These are phyloP conservation scores for Alternaria hordeiaustralica DNA, from an alignment of 2,329 filamentous ascomycete genomes.

Conservation along the genomic window DNA sequence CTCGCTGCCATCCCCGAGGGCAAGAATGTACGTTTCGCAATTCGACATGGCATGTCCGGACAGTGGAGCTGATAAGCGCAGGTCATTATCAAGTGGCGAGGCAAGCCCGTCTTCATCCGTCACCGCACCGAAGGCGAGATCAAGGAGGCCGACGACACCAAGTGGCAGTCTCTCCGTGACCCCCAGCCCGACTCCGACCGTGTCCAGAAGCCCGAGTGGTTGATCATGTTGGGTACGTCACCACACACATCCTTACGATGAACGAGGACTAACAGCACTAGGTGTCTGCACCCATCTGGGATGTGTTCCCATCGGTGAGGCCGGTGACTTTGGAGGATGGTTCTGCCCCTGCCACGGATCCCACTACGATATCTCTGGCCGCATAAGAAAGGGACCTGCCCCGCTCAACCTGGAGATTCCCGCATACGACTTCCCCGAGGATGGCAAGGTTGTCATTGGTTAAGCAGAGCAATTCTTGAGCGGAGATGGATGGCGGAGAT, in stretches of 20 bases:
- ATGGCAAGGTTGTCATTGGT: constrained; percentile 89
- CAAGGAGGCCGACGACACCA: constrained; percentile 88
- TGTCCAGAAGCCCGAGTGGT: constrained; percentile 98
- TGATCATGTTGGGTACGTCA: constrained; percentile 88
- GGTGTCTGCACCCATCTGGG: constrained; percentile 99
- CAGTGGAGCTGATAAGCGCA: constrained; percentile 48
- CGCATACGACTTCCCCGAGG: constrained; percentile 89
- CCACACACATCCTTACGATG: neutral
- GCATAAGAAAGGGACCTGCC: constrained; percentile 95
- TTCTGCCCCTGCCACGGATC: constrained; percentile 99
- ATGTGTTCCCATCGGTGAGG: constrained; percentile 98
- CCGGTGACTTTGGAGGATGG: constrained; percentile 97
- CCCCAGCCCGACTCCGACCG: constrained; percentile 90
- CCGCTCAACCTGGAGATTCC: constrained; percentile 98
- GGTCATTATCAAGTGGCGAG: constrained; percentile 99
- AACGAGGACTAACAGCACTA: constrained; percentile 50
- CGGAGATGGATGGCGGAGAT: constrained; percentile 6
- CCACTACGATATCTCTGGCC: constrained; percentile 99
- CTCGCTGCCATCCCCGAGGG: constrained; percentile 92
- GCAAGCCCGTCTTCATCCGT: constrained; percentile 99
- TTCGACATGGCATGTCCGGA: neutral
- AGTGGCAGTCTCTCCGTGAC: constrained; percentile 84
- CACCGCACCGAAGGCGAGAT: constrained; percentile 95
- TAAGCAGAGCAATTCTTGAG: constrained; percentile 55
- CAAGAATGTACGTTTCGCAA: constrained; percentile 83